Percentiles rank a stretch among this genome's conserved stretches.
Evolutionary conservation across 768 basidiomycete species (phyloP).

Genomic region (Phlebiopsis gigantea): DNA sequence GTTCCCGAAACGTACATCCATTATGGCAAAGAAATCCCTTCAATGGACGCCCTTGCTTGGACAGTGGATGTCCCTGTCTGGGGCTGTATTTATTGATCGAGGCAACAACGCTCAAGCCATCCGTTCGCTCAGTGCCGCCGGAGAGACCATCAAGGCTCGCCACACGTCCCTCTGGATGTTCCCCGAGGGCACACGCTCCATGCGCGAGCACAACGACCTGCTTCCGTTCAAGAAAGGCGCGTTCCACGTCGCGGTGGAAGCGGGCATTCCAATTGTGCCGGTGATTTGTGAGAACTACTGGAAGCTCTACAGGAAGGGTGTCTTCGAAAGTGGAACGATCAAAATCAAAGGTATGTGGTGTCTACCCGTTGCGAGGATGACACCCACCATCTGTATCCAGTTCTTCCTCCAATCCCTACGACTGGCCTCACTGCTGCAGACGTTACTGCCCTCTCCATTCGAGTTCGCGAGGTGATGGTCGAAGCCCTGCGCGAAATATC

Average conservation of each 20-base stretch:
- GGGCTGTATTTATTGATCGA: slow-evolving; percentile 89
- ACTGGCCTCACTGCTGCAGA: slow-evolving; percentile 65
- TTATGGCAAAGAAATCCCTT: slow-evolving; percentile 91
- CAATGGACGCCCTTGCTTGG: slow-evolving; percentile 81
- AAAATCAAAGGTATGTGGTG: slow-evolving; percentile 68
- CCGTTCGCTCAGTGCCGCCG: slow-evolving; percentile 70
- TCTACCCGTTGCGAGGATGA: not conserved
- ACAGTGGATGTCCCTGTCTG: slow-evolving; percentile 84
- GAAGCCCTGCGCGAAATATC: slow-evolving; percentile 75
- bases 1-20: slow-evolving; percentile 76
- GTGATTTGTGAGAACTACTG: slow-evolving; percentile 95
- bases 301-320: slow-evolving; percentile 71
- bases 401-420: slow-evolving; percentile 87
- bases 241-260: slow-evolving; percentile 92
- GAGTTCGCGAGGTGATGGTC: slow-evolving; percentile 78
- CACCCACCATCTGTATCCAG: slow-evolving; percentile 33
- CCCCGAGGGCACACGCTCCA: slow-evolving; percentile 82
- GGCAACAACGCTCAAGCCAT: slow-evolving; percentile 74
- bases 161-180: slow-evolving; percentile 88
- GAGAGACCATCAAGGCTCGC: slow-evolving; percentile 65
- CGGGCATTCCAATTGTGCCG: slow-evolving; percentile 86
- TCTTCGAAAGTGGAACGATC: slow-evolving; percentile 71
- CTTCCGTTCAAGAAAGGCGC: slow-evolving; percentile 96
- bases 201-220: slow-evolving; percentile 57
- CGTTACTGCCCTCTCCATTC: slow-evolving; percentile 57